Percentiles rank a stretch among this genome's conserved stretches.
Evolutionary conservation across 83 land plant genomes (phyloP).

Genomic region (Picea abies): DNA sequence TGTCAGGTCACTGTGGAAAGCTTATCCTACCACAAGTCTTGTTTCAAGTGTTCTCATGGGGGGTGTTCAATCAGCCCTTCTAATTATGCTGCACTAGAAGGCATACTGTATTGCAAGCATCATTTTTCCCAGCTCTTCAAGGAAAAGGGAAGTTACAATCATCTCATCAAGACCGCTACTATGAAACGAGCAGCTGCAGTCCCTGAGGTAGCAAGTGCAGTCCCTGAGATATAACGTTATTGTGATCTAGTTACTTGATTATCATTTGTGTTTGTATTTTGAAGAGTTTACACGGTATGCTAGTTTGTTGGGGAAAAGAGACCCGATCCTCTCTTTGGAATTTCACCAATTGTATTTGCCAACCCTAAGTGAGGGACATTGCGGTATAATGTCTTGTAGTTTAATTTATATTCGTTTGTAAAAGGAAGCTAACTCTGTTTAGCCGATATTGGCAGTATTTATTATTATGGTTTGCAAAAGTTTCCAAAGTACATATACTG

Average conservation of each 20-base stretch:
- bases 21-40: constrained; percentile 47
- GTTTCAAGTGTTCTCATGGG: constrained; percentile 61
- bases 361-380: neutral
- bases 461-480: no score
- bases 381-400: constrained; percentile 9
- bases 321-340: neutral
- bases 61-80: constrained; percentile 50
- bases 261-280: neutral
- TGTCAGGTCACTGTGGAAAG: constrained; percentile 53
- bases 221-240: constrained; percentile 2
- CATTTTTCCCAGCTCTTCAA: constrained; percentile 60
- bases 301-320: neutral
- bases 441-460: neutral
- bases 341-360: neutral
- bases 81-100: constrained; percentile 57
- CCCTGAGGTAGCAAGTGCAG: constrained; percentile 13
- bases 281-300: neutral
- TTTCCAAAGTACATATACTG: no score
- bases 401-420: constrained; percentile 4
- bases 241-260: neutral
- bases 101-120: constrained; percentile 55
- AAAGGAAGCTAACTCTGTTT: neutral
- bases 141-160: constrained; percentile 52
- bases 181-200: constrained; percentile 27
- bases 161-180: constrained; percentile 39